Evolutionary conservation across 208 protist species (phyloP).

Genomic region (Leishmania lainsoni): DNA sequence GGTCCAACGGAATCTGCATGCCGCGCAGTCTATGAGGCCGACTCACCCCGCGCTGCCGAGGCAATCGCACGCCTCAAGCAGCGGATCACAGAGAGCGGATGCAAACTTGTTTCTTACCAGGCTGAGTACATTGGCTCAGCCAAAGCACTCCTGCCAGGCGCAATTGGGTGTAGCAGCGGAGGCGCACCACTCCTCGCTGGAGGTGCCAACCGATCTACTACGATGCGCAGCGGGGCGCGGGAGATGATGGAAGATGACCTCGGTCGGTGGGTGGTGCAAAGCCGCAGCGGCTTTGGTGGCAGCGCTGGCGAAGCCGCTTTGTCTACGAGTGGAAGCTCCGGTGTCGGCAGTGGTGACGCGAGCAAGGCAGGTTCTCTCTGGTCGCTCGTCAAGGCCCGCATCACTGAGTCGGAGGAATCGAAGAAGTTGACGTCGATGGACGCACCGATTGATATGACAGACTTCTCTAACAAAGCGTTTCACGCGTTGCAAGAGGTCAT

Average conservation of each 20-base stretch:
- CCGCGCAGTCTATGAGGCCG: constrained; percentile 54
- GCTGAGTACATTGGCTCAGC: constrained; percentile 36
- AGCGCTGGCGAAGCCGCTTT: background rate
- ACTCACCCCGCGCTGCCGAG: constrained; percentile 39
- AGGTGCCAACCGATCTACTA: background rate
- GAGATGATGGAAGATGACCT: constrained; percentile 31
- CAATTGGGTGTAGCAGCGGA: background rate
- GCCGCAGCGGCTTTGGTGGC: constrained; percentile 18
- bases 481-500: constrained; percentile 53
- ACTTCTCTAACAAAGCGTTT: constrained; percentile 73
- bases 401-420: constrained; percentile 20
- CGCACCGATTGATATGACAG: constrained; percentile 69
- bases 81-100: constrained; percentile 36
- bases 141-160: background rate
- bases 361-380: constrained; percentile 21
- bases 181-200: background rate
- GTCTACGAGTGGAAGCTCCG: background rate
- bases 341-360: background rate
- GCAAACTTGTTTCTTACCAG: constrained; percentile 49
- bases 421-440: constrained; percentile 48
- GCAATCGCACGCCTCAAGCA: constrained; percentile 45
- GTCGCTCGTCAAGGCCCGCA: constrained; percentile 23
- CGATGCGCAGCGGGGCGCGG: constrained; percentile 3
- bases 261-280: constrained; percentile 24
- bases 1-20: constrained; percentile 19